Conservation (phyloP, 2,329 filamentous ascomycete genomes). For the Fusarium mundagurra region DNA sequence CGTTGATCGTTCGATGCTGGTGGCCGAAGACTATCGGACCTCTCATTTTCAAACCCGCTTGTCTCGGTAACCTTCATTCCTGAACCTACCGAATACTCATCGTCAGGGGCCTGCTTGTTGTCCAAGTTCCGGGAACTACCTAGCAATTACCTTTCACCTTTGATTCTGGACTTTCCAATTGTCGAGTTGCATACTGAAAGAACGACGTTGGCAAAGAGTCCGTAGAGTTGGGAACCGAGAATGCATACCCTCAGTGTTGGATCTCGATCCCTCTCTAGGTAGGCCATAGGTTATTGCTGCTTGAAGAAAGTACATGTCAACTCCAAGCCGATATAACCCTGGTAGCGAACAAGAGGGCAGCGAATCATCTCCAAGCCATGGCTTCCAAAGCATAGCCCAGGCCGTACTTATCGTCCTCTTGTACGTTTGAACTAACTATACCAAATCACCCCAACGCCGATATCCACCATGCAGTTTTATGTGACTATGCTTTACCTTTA, state of each 20-base stretch:
- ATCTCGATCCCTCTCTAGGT: background rate
- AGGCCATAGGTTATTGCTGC: background rate
- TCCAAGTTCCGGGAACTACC: background rate
- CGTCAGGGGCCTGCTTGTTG: background rate
- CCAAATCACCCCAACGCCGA: conserved; percentile 20
- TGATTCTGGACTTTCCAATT: background rate
- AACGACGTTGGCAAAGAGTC: background rate
- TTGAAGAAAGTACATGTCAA: background rate
- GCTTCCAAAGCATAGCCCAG: background rate
- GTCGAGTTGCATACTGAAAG: background rate
- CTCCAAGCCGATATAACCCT: background rate
- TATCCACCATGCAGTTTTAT: conserved; percentile 17
- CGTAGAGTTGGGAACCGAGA: background rate
- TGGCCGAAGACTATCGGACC: conserved; percentile 28
- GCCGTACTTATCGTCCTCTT: background rate
- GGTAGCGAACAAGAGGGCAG: background rate
- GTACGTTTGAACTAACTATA: conserved; percentile 2
- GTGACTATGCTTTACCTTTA: conserved; percentile 9
- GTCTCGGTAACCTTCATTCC: background rate
- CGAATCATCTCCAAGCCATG: background rate
- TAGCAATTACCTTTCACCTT: background rate
- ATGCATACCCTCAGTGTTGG: background rate
- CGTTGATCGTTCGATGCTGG: background rate
- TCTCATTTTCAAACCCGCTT: background rate
- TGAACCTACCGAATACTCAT: background rate